Evolutionary conservation across 1,284 basidiomycete genomes (phyloP).

Genomic region (Pyrrhoderma lamaoense): DNA sequence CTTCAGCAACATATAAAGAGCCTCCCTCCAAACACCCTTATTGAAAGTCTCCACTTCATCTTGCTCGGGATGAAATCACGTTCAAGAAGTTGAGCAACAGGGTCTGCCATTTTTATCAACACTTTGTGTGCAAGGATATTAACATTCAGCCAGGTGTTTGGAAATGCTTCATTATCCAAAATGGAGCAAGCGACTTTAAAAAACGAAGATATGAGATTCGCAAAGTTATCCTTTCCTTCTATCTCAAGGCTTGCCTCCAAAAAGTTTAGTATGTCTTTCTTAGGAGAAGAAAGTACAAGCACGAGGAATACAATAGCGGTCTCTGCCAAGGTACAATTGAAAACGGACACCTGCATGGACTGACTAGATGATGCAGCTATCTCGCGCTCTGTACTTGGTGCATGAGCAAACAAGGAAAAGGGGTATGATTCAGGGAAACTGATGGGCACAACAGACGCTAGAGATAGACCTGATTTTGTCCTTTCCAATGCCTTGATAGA

Average conservation of each 20-base stretch:
- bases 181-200: conserved; percentile 83
- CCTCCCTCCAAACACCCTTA: conserved; percentile 73
- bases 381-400: conserved; percentile 47
- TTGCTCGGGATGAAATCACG: conserved; percentile 76
- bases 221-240: conserved; percentile 77
- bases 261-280: conserved; percentile 73
- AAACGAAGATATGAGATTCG: conserved; percentile 64
- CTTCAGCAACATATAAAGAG: conserved; percentile 77
- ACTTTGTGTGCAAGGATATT: conserved; percentile 87
- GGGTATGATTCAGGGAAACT: conserved; percentile 93
- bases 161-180: conserved; percentile 84
- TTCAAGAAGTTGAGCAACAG: conserved; percentile 71
- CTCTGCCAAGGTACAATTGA: conserved; percentile 82
- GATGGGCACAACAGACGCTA: conserved; percentile 62
- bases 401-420: conserved; percentile 72
- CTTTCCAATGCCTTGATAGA: conserved; percentile 68
- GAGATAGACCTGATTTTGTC: conserved; percentile 52
- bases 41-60: conserved; percentile 66
- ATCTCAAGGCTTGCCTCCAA: conserved; percentile 77
- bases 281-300: conserved; percentile 73
- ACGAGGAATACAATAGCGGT: conserved; percentile 81
- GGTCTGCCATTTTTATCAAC: conserved; percentile 82
- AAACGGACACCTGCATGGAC: conserved; percentile 41
- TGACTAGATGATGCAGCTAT: conserved; percentile 32
- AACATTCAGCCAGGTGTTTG: conserved; percentile 87